Evolutionary conservation across 352 stramenopile species (phyloP).

Genomic region (Globisporangium megalacanthum): DNA sequence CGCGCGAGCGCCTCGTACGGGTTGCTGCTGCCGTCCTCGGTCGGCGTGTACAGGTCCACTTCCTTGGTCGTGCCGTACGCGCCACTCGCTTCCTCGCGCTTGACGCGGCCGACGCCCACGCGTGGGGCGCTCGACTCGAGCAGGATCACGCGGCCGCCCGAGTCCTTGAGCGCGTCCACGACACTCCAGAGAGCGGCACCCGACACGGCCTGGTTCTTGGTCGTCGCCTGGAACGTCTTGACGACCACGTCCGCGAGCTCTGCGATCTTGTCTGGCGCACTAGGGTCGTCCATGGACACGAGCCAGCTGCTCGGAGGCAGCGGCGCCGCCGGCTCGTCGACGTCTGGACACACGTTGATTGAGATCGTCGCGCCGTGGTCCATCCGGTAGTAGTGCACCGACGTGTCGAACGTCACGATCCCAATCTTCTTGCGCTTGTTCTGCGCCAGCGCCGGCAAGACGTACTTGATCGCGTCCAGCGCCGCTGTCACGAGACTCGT

Average conservation of each 20-base stretch:
- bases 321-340: constrained; percentile 72
- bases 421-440: constrained; percentile 85
- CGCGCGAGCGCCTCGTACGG: constrained; percentile 62
- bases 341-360: constrained; percentile 70
- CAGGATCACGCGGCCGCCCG: constrained; percentile 63
- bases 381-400: constrained; percentile 86
- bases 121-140: constrained; percentile 73
- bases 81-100: constrained; percentile 74
- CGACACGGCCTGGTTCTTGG: constrained; percentile 75
- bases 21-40: constrained; percentile 44
- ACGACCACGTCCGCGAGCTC: constrained; percentile 66
- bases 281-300: constrained; percentile 76
- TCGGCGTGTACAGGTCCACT: constrained; percentile 74
- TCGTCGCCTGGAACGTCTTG: constrained; percentile 58
- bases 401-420: constrained; percentile 84
- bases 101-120: constrained; percentile 68
- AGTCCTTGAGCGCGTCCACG: constrained; percentile 56
- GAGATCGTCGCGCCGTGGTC: constrained; percentile 61
- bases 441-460: constrained; percentile 65
- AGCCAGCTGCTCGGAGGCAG: constrained; percentile 74
- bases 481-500: constrained; percentile 53
- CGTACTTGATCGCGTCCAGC: constrained; percentile 73
- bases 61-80: constrained; percentile 83
- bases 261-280: constrained; percentile 60
- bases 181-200: constrained; percentile 75